Evolutionary conservation across 768 basidiomycete genomes (phyloP), one percentile per base, ranked within the genome.

Genomic region (Phylloporus sp.): DNA sequence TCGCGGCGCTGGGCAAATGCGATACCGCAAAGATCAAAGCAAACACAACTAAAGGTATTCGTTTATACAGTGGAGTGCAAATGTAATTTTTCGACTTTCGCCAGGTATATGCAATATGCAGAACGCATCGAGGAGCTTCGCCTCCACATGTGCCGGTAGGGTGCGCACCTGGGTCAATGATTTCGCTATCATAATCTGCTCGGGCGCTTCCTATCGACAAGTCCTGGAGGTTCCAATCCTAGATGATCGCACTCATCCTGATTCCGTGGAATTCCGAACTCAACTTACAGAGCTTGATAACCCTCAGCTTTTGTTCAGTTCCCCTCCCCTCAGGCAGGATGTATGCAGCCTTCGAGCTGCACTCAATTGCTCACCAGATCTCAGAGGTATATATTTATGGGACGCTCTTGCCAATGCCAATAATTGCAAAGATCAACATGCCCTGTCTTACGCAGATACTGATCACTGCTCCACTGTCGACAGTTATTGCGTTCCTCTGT

Each of bases 341-440:
- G n/a, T n/a, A n/a, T n/a, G n/a, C n/a, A n/a, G n/a, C n/a, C n/a
- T n/a, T 16, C 46, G 72, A 8, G 48, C 61, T 22, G 60, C 61
- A 9, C 64, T 78, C 5, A 43, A 58, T n/a, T 52, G 60, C 32
- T 72, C 72, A 69, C 71, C 68, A 8, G n/a, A 52, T 36, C 60
- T 76, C 4, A 62, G n/a, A n/a, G n/a, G n/a, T n/a, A n/a, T n/a
- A n/a, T 59, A 68, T 44, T 60, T 77, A 11, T 59, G 68, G 9
- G 32, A 65, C 45, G 59, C 62, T 10, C 59, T 74, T 7, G 62
- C 69, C 3, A 54, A 26, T 4, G 10, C 48, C 6, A 5, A 4
- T 7, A 10, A 2, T 4, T n/a, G 31, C 39, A 22, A 47, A 26
- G 27, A 20, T 36, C 29, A 0, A 42, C 16, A 7, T 57, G 20